Base-by-base conservation (phyloP, 306 rosid species). In the Sechiopsis laciniata region DNA sequence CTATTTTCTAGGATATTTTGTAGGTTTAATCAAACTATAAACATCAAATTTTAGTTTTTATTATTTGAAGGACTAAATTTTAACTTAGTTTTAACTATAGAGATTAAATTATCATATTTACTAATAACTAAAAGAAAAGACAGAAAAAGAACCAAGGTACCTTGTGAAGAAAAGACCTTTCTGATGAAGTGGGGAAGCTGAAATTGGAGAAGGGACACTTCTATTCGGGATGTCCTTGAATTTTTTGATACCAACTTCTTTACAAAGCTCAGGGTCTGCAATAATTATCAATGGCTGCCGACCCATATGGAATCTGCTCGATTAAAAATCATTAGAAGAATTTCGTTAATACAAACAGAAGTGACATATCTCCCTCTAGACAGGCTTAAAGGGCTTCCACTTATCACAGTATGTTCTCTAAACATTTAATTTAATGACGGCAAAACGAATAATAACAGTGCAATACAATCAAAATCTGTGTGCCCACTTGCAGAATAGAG, bases 191-290 rank as follows among this genome's bases (percentile, higher is more conserved):
- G 99, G 96, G 69, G 96, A 85, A 60, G 95, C 97, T 26, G 93
- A 68, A 91, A 94, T 87, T 17, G 99, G 99, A 46, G 99, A 89
- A 19, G 99, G 99, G 63, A 88, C 80, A 74, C 96, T 94, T 86
- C 99, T 81, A 75, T 91, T 87, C 58, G 88, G 70, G 61, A 94
- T 76, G 76, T 88, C 89, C 76, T 91, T 91, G 81, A 89, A 91
- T 74, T 88, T 94, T 79, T 77, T 94, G 1, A 88, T 89, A 19
- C 96, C 97, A 2, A 68, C 99, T 78, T 94, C 99, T 76, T 74
- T 89, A 70, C 97, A 94, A 11, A 94, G 89, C 83, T 91, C 96
- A 50, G 96, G 84, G 76, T 89, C 92, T 79, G 96, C 96, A 37
- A 94, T 80, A 24, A 91, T 91, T 83, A 94, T 83, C 40, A 91